These are phyloP conservation scores for Schizochytrium sp. DNA, from an alignment of 108 stramenopile species.

Conservation along the genomic window DNA sequence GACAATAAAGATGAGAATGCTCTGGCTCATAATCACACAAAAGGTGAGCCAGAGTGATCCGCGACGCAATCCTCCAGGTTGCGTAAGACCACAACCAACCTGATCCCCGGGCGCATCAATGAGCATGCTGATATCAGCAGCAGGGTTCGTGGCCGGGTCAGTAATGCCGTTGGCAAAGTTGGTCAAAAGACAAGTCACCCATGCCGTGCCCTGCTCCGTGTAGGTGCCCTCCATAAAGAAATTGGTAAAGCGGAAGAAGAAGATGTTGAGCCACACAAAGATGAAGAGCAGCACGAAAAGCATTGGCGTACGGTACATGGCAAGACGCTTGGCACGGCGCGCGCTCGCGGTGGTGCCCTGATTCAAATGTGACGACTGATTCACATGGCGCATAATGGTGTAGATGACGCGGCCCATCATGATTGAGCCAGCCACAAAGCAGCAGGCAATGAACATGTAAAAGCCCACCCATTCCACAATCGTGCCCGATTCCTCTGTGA, in stretches of 20 bases:
- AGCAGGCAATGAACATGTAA: background rate
- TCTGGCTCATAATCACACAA: background rate
- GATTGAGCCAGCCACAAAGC: background rate
- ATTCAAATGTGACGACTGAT: background rate
- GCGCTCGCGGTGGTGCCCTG: background rate
- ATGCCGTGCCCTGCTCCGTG: background rate
- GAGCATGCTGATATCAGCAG: background rate
- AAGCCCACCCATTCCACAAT: background rate
- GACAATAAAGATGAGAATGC: background rate
- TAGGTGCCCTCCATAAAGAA: background rate
- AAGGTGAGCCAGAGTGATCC: background rate
- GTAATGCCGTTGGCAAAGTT: background rate
- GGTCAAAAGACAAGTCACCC: background rate
- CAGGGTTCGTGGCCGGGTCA: background rate
- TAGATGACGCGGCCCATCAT: background rate
- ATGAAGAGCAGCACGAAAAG: slow-evolving; percentile 9
- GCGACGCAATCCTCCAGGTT: background rate
- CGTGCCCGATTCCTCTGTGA: background rate
- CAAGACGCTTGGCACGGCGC: background rate
- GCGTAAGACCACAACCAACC: background rate
- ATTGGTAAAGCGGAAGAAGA: background rate
- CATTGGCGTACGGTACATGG: slow-evolving; percentile 7
- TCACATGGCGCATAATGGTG: background rate
- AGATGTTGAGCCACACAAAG: slow-evolving; percentile 7
- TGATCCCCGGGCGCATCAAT: background rate